Percentiles rank a stretch among this genome's conserved stretches.
These are phyloP conservation scores for Cenchrus americanus DNA, from an alignment of 176 grass and related monocot species.

Conservation along the genomic window DNA sequence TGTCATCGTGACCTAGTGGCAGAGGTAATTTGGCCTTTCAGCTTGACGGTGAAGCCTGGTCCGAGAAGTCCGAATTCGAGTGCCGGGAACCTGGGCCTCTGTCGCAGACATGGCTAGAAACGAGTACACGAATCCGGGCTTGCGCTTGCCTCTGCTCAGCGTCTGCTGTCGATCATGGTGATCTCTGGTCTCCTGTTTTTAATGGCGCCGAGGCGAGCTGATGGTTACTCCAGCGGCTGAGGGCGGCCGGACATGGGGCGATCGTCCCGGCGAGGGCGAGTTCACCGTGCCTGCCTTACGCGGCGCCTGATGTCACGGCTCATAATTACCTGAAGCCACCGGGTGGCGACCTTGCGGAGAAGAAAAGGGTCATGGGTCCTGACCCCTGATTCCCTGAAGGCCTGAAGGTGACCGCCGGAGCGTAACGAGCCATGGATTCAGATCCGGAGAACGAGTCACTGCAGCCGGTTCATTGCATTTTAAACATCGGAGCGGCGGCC, in stretches of 20 bases:
- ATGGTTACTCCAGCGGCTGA: constrained; percentile 33
- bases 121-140: constrained; percentile 36
- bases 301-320: constrained; percentile 22
- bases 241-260: constrained; percentile 6
- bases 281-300: constrained; percentile 20
- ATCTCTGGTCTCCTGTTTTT: constrained; percentile 3
- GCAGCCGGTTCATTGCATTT: constrained; percentile 34
- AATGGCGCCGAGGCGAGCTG: constrained; percentile 39
- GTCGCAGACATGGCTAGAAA: constrained; percentile 45
- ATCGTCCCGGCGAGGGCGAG: not conserved
- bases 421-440: constrained; percentile 24
- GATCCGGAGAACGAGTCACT: constrained; percentile 12
- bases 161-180: constrained; percentile 20
- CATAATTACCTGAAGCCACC: constrained; percentile 16
- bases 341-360: constrained; percentile 16
- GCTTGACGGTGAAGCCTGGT: constrained; percentile 32
- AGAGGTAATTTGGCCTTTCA: not conserved
- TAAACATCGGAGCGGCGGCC: not conserved
- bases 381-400: too few relatives aligned
- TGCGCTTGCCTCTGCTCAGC: not conserved
- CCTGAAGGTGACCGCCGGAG: constrained; percentile 36
- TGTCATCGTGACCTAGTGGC: constrained; percentile 44
- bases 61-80: constrained; percentile 25
- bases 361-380: not conserved
- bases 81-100: constrained; percentile 20